Evolutionary conservation across 805 yeast species (phyloP).

Genomic region (Clavispora fructus): DNA sequence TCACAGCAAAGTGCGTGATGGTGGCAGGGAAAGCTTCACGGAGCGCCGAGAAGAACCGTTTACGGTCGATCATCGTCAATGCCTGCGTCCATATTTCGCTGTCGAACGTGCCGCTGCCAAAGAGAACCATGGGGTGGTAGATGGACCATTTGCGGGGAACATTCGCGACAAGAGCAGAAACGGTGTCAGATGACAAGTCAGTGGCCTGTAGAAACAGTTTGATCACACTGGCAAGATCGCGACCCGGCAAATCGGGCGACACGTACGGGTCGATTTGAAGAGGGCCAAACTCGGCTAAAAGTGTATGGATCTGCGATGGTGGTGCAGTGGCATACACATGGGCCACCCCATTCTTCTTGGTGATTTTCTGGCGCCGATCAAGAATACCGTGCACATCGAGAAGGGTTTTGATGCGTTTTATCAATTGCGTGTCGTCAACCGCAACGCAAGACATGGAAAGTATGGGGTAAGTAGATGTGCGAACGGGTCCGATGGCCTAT

Average conservation of each 20-base stretch:
- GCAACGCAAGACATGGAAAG: slow-evolving; percentile 1
- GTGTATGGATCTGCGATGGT: neutral
- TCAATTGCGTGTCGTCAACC: slow-evolving; percentile 5
- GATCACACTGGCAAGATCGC: neutral
- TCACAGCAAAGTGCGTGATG: slow-evolving; percentile 62
- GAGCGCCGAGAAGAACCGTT: slow-evolving; percentile 11
- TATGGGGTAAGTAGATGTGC: neutral
- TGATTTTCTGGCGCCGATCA: slow-evolving; percentile 7
- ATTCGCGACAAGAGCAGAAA: neutral
- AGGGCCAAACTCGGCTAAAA: neutral
- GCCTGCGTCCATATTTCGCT: slow-evolving; percentile 25
- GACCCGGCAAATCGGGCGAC: neutral
- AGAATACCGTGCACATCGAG: slow-evolving; percentile 5
- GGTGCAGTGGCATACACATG: slow-evolving; percentile 2
- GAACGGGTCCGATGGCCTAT: neutral
- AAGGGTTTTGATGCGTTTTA: slow-evolving; percentile 7
- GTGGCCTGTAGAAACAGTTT: neutral
- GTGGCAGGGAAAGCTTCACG: slow-evolving; percentile 8
- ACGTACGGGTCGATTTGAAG: neutral
- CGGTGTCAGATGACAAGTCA: neutral
- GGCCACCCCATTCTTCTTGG: neutral
- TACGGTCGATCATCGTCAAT: slow-evolving; percentile 3
- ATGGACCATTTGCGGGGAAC: slow-evolving; percentile 55
- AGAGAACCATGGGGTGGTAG: slow-evolving; percentile 63
- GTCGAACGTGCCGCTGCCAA: slow-evolving; percentile 47